A percentile compares a stretch with the other conserved stretches of the same genome.
Evolutionary conservation across 495 filamentous ascomycete genomes (phyloP).

Genomic region (Xylaria acuta): DNA sequence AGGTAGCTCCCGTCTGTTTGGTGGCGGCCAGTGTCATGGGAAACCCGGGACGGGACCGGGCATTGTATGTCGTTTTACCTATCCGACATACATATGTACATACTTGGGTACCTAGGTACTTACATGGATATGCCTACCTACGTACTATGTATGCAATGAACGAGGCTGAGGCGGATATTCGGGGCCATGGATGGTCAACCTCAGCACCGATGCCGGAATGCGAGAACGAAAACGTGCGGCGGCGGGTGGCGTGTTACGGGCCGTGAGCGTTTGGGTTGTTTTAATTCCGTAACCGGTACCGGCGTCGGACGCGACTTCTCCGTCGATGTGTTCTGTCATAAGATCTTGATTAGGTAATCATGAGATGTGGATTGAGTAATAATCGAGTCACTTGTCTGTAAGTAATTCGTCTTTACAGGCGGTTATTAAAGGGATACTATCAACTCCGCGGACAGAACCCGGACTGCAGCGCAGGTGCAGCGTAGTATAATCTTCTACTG

Average conservation of each 20-base stretch:
- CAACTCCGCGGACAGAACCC: background rate
- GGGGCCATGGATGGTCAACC: background rate
- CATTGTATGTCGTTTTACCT: background rate
- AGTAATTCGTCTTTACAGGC: background rate
- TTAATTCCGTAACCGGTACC: conserved; percentile 13
- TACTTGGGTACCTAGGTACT: no score
- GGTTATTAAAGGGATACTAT: background rate
- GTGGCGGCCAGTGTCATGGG: background rate
- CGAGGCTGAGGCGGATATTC: conserved; percentile 11
- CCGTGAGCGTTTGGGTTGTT: background rate
- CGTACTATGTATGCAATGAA: background rate
- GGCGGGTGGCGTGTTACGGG: background rate
- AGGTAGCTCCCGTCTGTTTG: background rate
- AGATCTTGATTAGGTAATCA: conserved; percentile 12
- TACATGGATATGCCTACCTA: background rate
- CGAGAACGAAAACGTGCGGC: background rate
- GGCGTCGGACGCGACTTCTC: conserved; percentile 7
- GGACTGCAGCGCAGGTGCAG: no score
- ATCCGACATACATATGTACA: background rate
- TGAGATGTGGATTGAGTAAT: background rate
- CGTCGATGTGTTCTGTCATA: background rate
- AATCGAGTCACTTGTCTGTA: background rate
- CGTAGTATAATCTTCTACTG: no score
- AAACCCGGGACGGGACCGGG: background rate
- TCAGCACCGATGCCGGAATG: conserved; percentile 24